Base-by-base conservation (phyloP, 768 basidiomycete species). In the Mycena haematopus region DNA sequence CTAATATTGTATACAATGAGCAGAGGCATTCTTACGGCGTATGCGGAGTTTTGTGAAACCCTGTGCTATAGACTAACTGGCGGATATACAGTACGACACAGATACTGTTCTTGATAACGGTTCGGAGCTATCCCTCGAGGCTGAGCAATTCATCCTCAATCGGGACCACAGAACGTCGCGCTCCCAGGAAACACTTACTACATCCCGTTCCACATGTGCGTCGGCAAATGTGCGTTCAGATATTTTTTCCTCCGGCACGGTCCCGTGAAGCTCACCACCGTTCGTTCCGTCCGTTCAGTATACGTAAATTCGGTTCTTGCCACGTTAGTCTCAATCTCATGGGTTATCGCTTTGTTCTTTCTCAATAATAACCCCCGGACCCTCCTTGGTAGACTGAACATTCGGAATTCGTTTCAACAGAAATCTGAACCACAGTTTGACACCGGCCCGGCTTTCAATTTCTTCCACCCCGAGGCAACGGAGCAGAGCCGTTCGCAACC, bases 1-100 rank as follows among this genome's bases (percentile, higher is more conserved):
- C 21, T 65, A 3, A 62, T 65, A 35, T 15, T 65, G 25, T 65
- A 65, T 47, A 46, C 65, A 14, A 51, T 62, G 14, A 58, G 55
- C 35, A 55, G 65, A 29, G 64, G 65, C 31, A 36, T 62, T 33
- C 51, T 66, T 7, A 66, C 65, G 1, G 65, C 65, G 60, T 62
- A 56, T 6, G 36, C 8, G 19, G 19, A 4, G 2, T 33, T 33
- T 29, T 15, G 27, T 50, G 15, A 17, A 15, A 7, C 31, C 29
- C 9, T 19, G 29, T 33, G 29, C 29, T 31, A n/a, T n/a, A 14
- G 29, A 50, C 53, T 52, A 25, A 60, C 27, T 40, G 36, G 33
- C 27, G 7, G 19, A 25, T 15, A 19, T 31, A 7, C 35, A 65
- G 64, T 4, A 45, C 40, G 6, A 53, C 54, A 19, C 64, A 65